phyloP scores from a whole-genome alignment of 345 rosid species.

The Anacardium occidentale region DNA sequence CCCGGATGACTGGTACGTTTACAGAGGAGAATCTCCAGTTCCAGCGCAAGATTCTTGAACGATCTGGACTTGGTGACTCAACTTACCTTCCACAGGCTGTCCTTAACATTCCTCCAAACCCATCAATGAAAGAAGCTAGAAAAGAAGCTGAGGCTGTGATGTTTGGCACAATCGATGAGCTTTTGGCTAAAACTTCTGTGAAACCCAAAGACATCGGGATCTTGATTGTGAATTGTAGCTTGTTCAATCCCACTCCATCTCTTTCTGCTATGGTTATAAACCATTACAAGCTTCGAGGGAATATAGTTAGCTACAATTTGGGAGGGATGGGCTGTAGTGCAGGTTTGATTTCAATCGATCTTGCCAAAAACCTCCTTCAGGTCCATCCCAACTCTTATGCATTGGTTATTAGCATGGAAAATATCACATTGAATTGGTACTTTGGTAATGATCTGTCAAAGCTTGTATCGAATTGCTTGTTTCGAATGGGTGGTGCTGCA shows the following conservation, averaged over 20 bases:
- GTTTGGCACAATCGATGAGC: slow-evolving; percentile 49
- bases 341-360: slow-evolving; percentile 53
- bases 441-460: slow-evolving; percentile 53
- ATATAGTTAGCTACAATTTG: slow-evolving; percentile 48
- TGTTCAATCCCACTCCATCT: slow-evolving; percentile 52
- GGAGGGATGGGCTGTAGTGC: slow-evolving; percentile 69
- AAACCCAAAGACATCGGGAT: slow-evolving; percentile 48
- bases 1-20: background rate
- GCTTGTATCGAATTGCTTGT: slow-evolving; percentile 60
- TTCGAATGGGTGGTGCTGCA: slow-evolving; percentile 57
- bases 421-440: slow-evolving; percentile 48
- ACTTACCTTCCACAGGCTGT: slow-evolving; percentile 1
- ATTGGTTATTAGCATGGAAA: slow-evolving; percentile 60
- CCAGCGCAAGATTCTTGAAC: slow-evolving; percentile 3
- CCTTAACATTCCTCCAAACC: slow-evolving; percentile 7
- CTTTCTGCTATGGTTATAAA: slow-evolving; percentile 47
- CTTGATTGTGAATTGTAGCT: slow-evolving; percentile 49
- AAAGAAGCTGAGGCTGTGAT: slow-evolving; percentile 43
- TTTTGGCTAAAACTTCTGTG: slow-evolving; percentile 41
- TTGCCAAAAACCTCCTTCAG: slow-evolving; percentile 60
- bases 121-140: slow-evolving; percentile 39
- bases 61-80: slow-evolving; percentile 12
- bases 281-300: slow-evolving; percentile 47
- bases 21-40: slow-evolving; percentile 11
- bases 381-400: slow-evolving; percentile 58